phyloP scores from a whole-genome alignment of 1,139 yeast species.

The Chernovozyma sophiae-reginae region DNA sequence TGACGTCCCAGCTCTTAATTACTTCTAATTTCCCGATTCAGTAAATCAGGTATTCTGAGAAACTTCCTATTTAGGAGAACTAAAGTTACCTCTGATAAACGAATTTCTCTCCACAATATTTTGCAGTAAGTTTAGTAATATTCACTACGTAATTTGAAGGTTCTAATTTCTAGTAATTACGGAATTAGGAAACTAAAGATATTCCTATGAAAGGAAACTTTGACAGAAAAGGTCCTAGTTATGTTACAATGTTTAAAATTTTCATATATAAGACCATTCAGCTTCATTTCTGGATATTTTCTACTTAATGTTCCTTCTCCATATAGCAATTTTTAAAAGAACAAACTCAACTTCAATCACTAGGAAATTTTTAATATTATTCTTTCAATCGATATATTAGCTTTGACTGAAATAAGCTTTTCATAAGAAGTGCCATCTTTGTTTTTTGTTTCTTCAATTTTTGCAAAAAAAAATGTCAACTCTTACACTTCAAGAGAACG shows the following conservation, averaged over 20 bases:
- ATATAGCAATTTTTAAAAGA: too few relatives aligned
- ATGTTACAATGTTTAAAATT: not conserved
- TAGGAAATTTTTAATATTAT: too few relatives aligned
- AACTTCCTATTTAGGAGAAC: conserved; percentile 3
- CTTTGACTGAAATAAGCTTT: too few relatives aligned
- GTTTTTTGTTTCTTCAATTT: too few relatives aligned
- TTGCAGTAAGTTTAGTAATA: too few relatives aligned
- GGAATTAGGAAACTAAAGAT: not conserved
- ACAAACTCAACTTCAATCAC: too few relatives aligned
- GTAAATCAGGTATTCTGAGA: conserved; percentile 2
- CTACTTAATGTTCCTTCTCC: too few relatives aligned
- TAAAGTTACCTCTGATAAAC: not conserved
- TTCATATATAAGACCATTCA: conserved; percentile 1
- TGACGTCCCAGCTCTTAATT: not conserved
- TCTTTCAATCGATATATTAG: not conserved
- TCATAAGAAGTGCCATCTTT: too few relatives aligned
- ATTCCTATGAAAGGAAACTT: conserved; percentile 1
- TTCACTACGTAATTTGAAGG: not conserved
- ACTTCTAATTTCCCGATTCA: conserved; percentile 1
- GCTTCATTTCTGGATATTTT: too few relatives aligned
- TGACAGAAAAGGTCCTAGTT: too few relatives aligned
- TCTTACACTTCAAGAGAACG: conserved; percentile 6
- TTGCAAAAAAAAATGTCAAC: conserved; percentile 7
- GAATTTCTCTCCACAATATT: not conserved
- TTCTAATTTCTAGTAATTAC: not conserved